phyloP scores from a whole-genome alignment of 2,329 filamentous ascomycete genomes.

The Phoma herbarum region DNA sequence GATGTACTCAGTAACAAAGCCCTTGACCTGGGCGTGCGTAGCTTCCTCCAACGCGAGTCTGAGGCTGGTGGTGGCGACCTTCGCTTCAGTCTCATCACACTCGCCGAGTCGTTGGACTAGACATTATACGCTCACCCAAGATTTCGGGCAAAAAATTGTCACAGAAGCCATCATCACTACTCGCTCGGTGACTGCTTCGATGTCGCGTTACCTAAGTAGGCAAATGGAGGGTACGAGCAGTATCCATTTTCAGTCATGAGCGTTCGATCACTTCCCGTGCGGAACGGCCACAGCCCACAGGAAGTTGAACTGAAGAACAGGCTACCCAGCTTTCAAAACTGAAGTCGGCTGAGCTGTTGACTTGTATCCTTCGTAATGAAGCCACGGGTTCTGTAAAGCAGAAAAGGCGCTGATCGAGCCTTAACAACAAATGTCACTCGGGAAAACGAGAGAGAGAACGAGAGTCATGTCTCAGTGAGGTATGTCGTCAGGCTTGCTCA shows the following conservation, averaged over 20 bases:
- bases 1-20: slow-evolving; percentile 73
- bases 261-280: not conserved
- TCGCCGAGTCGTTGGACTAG: slow-evolving; percentile 65
- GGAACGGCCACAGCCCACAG: not conserved
- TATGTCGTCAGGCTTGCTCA: not conserved
- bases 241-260: not conserved
- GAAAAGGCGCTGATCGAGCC: not conserved
- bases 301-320: not conserved
- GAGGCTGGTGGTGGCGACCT: slow-evolving; percentile 65
- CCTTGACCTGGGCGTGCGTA: slow-evolving; percentile 72
- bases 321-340: not conserved
- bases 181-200: not conserved
- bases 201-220: not conserved
- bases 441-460: not conserved
- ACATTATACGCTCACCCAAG: no score
- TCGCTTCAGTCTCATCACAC: slow-evolving; percentile 69
- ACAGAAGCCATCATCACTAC: not conserved
- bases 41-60: slow-evolving; percentile 67
- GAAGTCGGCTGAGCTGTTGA: no score
- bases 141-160: not conserved
- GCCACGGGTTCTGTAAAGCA: not conserved
- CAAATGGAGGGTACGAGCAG: not conserved
- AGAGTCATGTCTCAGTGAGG: slow-evolving; percentile 9
- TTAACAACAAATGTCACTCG: not conserved
- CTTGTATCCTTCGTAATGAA: no score